Percentiles rank a stretch among this genome's conserved stretches.
Conservation (phyloP, 2,329 filamentous ascomycete species). For the Alternaria hordeiaustralica region DNA sequence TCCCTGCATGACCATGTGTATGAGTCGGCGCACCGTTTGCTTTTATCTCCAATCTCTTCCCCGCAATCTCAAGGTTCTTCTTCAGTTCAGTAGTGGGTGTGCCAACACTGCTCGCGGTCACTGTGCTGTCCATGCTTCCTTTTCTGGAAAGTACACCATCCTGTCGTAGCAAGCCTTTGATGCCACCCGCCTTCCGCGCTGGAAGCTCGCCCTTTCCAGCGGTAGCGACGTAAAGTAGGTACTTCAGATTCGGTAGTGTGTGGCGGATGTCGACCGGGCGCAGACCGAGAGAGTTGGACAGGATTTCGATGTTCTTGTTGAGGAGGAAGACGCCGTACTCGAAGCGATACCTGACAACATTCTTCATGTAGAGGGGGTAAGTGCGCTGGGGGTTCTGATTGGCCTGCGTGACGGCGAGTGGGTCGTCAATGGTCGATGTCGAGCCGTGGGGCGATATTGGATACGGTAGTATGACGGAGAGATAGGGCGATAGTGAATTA, state of each 20-base stretch:
- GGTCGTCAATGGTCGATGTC: constrained; percentile 76
- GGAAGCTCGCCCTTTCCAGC: constrained; percentile 73
- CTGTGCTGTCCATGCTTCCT: constrained; percentile 44
- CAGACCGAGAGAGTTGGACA: constrained; percentile 69
- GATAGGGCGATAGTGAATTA: constrained; percentile 79
- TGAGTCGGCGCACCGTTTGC: constrained; percentile 24
- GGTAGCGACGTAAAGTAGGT: constrained; percentile 86
- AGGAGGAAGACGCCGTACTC: constrained; percentile 97
- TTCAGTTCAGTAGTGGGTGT: constrained; percentile 27
- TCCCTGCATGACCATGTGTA: constrained; percentile 32
- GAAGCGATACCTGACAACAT: constrained; percentile 82
- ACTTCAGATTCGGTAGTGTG: constrained; percentile 91
- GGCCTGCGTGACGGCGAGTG: constrained; percentile 62
- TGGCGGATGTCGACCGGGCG: constrained; percentile 89
- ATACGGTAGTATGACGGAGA: constrained; percentile 80
- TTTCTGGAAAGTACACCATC: constrained; percentile 34
- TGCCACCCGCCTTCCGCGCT: constrained; percentile 44
- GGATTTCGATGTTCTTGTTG: constrained; percentile 88
- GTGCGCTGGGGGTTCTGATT: constrained; percentile 32
- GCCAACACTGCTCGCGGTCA: constrained; percentile 35
- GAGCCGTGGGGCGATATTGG: constrained; percentile 76
- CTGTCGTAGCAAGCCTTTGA: constrained; percentile 40
- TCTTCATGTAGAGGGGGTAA: constrained; percentile 80
- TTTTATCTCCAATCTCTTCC: constrained; percentile 18
- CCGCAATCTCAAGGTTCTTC: constrained; percentile 23